Evolutionary conservation across 2,329 filamentous ascomycete genomes (phyloP), one percentile per base, ranked within the genome.

Genomic region (Aspergillus arachidicola): DNA sequence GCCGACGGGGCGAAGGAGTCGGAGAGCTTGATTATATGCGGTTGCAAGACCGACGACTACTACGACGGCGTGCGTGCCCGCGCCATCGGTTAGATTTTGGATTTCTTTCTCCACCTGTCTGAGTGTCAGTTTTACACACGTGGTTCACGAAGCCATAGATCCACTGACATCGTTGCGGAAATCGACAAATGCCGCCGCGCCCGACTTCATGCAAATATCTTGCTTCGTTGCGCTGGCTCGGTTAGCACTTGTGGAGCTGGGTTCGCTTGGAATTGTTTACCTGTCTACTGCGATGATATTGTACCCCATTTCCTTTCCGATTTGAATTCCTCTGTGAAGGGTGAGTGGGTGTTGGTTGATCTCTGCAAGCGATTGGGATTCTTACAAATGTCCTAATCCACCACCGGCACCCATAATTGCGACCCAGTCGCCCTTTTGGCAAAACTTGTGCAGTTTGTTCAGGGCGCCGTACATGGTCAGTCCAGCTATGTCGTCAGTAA

Each of bases 41-140:
- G 67, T 67, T 53, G 77, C 76, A 30, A 70, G 74, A 1, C 78
- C 79, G 4, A 78, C 78, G 9, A 78, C 74, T 28, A 78, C 78
- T 10, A 80, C 77, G 2, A 78, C 66, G 6, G 75, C 79, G 64
- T 80, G 76, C 0, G 78, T 78, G 10, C 79, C 79, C 59, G 78
- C 74, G 16, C 74, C 73, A 43, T 71, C 68, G 2, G 78, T 79
- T 60, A 80, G 57, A 1, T 60, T 19, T 41, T 53, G 59, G 26
- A 76, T n/a, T 54, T 36, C 14, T 36, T 21, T 21, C 12, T 54
- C 32, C 19, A 54, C 51, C 51, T 54, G 51, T 55, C 21, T 38
- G n/a, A 30, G 11, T 1, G 32, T 55, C 34, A 55, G 32, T 38
- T 55, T 14, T 14, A 38, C n/a, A 23, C 51, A 55, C 48, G 48